Percentiles rank a stretch among this genome's conserved stretches.
Conservation (phyloP, 1,139 yeast species). For the Scheffersomyces quercinus region DNA sequence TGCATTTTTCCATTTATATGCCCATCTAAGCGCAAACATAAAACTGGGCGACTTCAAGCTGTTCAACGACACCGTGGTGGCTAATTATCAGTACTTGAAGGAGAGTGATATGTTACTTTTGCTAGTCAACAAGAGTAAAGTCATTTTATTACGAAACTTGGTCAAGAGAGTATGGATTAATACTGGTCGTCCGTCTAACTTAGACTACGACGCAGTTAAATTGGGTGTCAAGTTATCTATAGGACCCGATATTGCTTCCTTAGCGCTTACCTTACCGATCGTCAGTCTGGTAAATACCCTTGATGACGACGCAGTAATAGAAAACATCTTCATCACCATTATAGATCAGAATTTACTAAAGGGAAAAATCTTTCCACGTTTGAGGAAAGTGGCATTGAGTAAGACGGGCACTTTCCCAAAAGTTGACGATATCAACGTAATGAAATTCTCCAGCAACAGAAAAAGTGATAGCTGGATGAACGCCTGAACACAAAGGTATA, state of each 20-base stretch:
- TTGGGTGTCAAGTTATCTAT: conserved; percentile 18
- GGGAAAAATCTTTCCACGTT: conserved; percentile 51
- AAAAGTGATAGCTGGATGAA: conserved; percentile 17
- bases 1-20: conserved; percentile 36
- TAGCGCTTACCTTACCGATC: conserved; percentile 4
- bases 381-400: conserved; percentile 47
- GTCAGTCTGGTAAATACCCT: conserved; percentile 8
- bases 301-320: conserved; percentile 32
- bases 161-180: conserved; percentile 36
- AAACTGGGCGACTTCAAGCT: conserved; percentile 40
- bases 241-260: conserved; percentile 6
- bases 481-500: not conserved
- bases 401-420: conserved; percentile 53
- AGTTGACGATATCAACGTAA: conserved; percentile 35
- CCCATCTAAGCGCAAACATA: conserved; percentile 33
- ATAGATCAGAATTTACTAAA: conserved; percentile 55
- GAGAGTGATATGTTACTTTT: conserved; percentile 34
- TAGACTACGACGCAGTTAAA: conserved; percentile 31
- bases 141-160: conserved; percentile 50
- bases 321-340: conserved; percentile 49
- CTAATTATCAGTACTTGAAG: conserved; percentile 37
- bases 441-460: conserved; percentile 16
- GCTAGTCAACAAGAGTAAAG: conserved; percentile 40
- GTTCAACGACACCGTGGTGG: conserved; percentile 29
- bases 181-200: conserved; percentile 23